phyloP scores from a whole-genome alignment of 1,139 yeast genomes.

The Lodderomyces metapsilosis region DNA sequence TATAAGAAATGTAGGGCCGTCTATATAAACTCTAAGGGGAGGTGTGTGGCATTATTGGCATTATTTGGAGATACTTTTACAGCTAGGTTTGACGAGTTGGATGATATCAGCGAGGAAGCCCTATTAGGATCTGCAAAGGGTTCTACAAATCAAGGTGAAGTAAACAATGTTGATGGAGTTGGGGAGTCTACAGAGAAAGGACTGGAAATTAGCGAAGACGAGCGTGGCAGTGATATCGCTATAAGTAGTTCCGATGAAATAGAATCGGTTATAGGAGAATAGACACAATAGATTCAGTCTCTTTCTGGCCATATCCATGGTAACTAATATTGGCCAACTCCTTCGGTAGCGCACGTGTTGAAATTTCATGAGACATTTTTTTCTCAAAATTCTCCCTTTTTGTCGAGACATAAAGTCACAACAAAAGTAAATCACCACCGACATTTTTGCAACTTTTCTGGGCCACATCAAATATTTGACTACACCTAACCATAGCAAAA shows the following conservation, averaged over 20 bases:
- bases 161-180: background rate
- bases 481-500: background rate
- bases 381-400: background rate
- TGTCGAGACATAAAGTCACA: constrained; percentile 1
- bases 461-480: no score
- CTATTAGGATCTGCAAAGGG: background rate
- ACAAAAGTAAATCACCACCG: background rate
- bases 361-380: no score
- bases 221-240: background rate
- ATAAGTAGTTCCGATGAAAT: background rate
- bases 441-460: background rate
- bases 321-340: no score
- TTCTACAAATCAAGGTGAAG: background rate
- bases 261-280: background rate
- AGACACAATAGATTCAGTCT: no score
- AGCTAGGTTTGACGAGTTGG: constrained; percentile 10
- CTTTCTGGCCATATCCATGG: no score
- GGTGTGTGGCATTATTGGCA: constrained; percentile 54
- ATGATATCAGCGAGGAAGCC: constrained; percentile 7
- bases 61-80: constrained; percentile 49
- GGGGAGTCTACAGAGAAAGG: constrained; percentile 1
- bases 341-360: constrained; percentile 1
- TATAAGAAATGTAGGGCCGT: constrained; percentile 44
- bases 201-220: background rate
- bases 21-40: constrained; percentile 41